Percentiles rank a stretch among this genome's conserved stretches.
Conservation (phyloP, 169 alveolate species). For the Ichthyophthirius multifiliis region DNA sequence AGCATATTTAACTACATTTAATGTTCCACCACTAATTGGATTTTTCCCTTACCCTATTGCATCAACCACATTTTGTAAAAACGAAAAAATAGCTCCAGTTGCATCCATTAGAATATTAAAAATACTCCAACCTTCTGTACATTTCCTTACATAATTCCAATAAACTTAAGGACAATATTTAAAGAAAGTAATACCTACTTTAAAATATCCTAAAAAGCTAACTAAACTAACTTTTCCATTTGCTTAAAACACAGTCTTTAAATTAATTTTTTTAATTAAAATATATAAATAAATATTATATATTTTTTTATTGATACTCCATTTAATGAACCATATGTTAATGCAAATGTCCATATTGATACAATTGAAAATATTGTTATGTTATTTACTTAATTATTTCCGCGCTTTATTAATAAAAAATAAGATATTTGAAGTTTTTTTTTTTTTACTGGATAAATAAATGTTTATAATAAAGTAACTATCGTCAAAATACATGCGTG, state of each 20-base stretch:
- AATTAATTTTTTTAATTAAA: constrained; percentile 20
- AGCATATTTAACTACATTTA: too few species aligned
- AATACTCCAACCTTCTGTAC: constrained; percentile 88
- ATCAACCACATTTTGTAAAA: constrained; percentile 68
- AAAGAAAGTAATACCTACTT: constrained; percentile 77
- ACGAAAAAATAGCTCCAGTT: constrained; percentile 76
- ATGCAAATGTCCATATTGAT: constrained; percentile 45
- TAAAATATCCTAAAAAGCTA: constrained; percentile 71
- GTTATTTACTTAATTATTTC: constrained; percentile 31
- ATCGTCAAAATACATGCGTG: constrained; percentile 70
- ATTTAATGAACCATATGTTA: constrained; percentile 13
- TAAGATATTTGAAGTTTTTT: constrained; percentile 12
- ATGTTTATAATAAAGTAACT: constrained; percentile 49
- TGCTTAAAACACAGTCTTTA: constrained; percentile 27
- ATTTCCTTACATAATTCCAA: constrained; percentile 70
- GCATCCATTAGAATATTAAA: constrained; percentile 75
- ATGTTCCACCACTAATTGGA: constrained; percentile 29
- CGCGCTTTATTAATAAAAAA: constrained; percentile 19
- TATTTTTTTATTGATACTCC: background rate
- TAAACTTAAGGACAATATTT: constrained; percentile 81
- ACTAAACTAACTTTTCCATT: constrained; percentile 48
- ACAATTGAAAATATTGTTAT: constrained; percentile 17
- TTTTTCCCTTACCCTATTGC: constrained; percentile 41
- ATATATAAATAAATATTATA: background rate
- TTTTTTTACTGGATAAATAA: constrained; percentile 42